Evolutionary conservation across 1,284 basidiomycete species (phyloP).

Genomic region (Ganoderma boninense): DNA sequence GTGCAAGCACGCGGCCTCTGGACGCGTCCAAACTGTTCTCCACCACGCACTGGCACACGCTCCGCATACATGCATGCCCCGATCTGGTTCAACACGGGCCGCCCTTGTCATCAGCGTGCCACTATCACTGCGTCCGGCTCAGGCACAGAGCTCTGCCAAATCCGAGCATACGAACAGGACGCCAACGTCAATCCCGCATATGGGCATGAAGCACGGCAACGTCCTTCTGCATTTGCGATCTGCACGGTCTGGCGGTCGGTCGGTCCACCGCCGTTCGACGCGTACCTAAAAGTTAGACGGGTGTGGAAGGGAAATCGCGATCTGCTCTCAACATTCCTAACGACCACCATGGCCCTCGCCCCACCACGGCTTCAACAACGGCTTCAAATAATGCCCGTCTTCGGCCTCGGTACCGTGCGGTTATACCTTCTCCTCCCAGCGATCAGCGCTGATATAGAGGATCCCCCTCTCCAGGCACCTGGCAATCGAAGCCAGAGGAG

Average conservation of each 20-base stretch:
- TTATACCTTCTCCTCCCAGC: background rate
- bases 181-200: too few species aligned
- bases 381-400: conserved; percentile 68
- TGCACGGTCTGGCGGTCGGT: conserved; percentile 14
- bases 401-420: conserved; percentile 70
- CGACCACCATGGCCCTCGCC: conserved; percentile 37
- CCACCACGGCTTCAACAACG: conserved; percentile 74
- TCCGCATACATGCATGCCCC: too few species aligned
- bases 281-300: background rate
- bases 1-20: too few species aligned
- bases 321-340: background rate
- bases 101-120: too few species aligned
- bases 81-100: too few species aligned
- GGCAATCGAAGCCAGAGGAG: conserved; percentile 84
- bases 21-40: too few species aligned
- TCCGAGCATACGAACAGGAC: too few species aligned
- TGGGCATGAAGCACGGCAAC: background rate
- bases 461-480: conserved; percentile 63
- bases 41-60: too few species aligned
- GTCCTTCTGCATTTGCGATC: background rate
- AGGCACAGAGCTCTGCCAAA: too few species aligned
- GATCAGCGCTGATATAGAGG: conserved; percentile 18
- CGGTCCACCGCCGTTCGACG: background rate
- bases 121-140: too few species aligned
- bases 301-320: background rate